Evolutionary conservation across 2,329 filamentous ascomycete species (phyloP).

Genomic region (Shiraia bambusicola): DNA sequence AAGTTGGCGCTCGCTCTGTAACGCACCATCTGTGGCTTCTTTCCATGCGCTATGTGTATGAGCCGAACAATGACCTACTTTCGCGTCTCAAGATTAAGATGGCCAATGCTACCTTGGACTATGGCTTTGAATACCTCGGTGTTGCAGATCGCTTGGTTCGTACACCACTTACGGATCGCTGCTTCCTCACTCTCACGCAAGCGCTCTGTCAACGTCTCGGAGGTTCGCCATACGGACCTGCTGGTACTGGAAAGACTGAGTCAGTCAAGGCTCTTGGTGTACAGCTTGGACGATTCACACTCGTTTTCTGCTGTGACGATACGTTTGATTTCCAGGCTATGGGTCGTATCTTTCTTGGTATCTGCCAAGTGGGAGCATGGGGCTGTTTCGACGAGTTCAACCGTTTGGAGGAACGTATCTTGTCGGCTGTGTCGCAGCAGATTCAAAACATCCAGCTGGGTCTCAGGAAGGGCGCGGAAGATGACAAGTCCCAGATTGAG

Average conservation of each 20-base stretch:
- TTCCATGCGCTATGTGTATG: slow-evolving; percentile 95
- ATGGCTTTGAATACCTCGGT: slow-evolving; percentile 97
- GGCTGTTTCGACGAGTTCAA: slow-evolving; percentile 99
- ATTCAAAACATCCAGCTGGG: slow-evolving; percentile 99
- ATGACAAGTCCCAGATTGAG: slow-evolving; percentile 87
- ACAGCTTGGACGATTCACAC: slow-evolving; percentile 92
- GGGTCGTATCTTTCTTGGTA: slow-evolving; percentile 98
- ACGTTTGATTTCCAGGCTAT: slow-evolving; percentile 99
- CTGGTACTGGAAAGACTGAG: slow-evolving; percentile 97
- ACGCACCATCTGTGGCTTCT: slow-evolving; percentile 90
- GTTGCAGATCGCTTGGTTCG: slow-evolving; percentile 94
- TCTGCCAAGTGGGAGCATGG: slow-evolving; percentile 98
- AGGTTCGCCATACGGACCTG: slow-evolving; percentile 94
- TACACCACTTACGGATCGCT: slow-evolving; percentile 95
- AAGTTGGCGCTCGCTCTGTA: slow-evolving; percentile 70
- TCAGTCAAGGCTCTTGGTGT: slow-evolving; percentile 97
- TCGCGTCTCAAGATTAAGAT: slow-evolving; percentile 88
- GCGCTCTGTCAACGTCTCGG: slow-evolving; percentile 92
- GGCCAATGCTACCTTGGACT: slow-evolving; percentile 93
- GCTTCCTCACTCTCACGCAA: slow-evolving; percentile 96
- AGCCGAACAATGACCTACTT: slow-evolving; percentile 74
- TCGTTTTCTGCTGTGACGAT: slow-evolving; percentile 99
- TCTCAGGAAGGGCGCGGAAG: slow-evolving; percentile 78
- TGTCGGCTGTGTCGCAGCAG: slow-evolving; percentile 97
- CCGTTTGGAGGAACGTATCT: slow-evolving; percentile 92